Evolutionary conservation across 1,284 basidiomycete species (phyloP), one percentile per base, ranked within the genome.

Genomic region (Leccinum solheimii): DNA sequence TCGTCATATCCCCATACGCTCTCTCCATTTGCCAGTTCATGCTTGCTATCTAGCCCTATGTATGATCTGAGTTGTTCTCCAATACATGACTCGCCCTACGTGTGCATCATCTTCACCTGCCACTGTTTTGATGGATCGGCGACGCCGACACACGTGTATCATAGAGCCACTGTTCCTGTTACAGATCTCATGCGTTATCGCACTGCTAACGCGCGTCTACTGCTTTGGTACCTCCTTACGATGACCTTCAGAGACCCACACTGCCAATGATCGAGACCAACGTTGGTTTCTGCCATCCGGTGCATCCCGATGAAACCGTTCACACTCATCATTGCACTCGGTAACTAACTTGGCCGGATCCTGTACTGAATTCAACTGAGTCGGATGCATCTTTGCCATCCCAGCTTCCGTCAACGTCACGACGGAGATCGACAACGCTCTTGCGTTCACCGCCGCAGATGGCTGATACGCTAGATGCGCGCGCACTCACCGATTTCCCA

Each of bases 211-310:
- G 55, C 49, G n/a, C 48, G 5, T 50, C 55, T 56, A 62, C 62
- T 26, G n/a, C 55, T 63, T 34, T n/a, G 43, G 43, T 53, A 38
- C 58, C 62, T 54, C 62, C 38, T 53, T 58, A 16, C 53, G 45
- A 14, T 36, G 50, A 8, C 30, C 49, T 55, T 38, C 55, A 49
- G 49, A 55, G 40, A 48, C 38, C 38, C 49, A 50, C 69, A 71
- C 69, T 32, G 67, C 69, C 70, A 55, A 21, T 66, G 62, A 64
- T 72, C 55, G 55, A 58, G 59, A 56, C 66, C 34, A 60, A 27
- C 32, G 19, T 64, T 55, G 52, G 59, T 30, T 36, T 30, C 10
- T 26, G 57, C 60, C 45, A 55, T 60, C 58, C 56, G 38, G 62
- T 63, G 55, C 57, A 63, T 53, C 27, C 36, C 49, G 40, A 58